These are phyloP conservation scores for Fusarium sp. DNA, from an alignment of 2,329 filamentous ascomycete species.

Conservation along the genomic window DNA sequence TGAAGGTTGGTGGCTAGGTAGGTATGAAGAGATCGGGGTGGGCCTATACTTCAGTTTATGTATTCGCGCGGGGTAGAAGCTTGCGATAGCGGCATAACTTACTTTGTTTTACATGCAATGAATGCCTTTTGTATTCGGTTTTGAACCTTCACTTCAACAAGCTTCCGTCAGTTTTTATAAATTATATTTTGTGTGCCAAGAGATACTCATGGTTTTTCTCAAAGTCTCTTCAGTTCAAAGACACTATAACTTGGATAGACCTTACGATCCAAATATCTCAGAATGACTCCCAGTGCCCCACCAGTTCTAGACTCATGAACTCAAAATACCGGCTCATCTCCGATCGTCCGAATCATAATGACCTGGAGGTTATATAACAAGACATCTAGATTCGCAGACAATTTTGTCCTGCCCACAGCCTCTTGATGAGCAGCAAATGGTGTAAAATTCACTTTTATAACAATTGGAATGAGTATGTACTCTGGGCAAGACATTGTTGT, in stretches of 20 bases:
- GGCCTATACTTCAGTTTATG: constrained; percentile 10
- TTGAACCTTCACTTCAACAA: neutral
- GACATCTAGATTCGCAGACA: neutral
- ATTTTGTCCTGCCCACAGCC: neutral
- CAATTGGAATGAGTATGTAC: neutral
- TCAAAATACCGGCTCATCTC: neutral
- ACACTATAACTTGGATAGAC: neutral
- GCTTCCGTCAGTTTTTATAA: neutral
- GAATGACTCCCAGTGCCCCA: constrained; percentile 9
- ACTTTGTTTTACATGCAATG: neutral
- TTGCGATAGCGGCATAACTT: constrained; percentile 23
- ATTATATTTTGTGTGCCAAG: neutral
- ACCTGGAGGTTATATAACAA: neutral
- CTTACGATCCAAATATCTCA: neutral
- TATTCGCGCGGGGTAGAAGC: constrained; percentile 29
- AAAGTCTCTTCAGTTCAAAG: neutral
- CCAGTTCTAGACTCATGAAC: neutral
- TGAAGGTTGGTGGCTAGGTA: neutral
- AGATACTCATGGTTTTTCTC: neutral
- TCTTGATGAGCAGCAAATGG: neutral
- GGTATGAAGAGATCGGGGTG: constrained; percentile 3
- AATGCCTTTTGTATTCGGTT: neutral
- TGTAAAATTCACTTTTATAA: neutral
- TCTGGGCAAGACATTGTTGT: neutral
- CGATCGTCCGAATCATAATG: neutral